Base-by-base conservation (phyloP, 331 rosid genomes). In the Ulmus americana region DNA sequence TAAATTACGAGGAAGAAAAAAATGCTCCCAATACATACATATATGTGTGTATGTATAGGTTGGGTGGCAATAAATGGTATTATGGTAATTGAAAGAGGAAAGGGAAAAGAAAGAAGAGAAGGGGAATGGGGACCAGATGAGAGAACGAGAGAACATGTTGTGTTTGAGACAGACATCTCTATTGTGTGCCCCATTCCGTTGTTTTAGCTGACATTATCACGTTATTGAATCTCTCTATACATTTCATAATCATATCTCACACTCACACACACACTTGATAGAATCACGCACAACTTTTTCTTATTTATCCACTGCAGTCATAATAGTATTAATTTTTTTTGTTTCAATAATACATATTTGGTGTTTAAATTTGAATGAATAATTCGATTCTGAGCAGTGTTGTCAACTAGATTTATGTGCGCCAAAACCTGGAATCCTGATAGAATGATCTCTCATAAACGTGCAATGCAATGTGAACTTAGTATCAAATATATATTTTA, bases 131-230 rank as follows among this genome's bases (percentile, higher is more conserved):
- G 73, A 73, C 72, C 68, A 45, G 62, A 45, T 41, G 22, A 63
- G 54, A 46, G 63, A 67, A 20, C 62, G 61, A 15, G 70, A 71
- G 65, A 71, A 71, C 75, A 63, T 75, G 75, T 44, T 69, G 79
- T 69, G 79, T 75, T 63, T 63, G 67, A 62, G 75, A 63, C 75
- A 69, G 45, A 69, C 71, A 68, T 71, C 65, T 55, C 65, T 64
- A 38, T 39, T 11, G 70, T 69, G 71, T 68, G 71, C 57, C 74
- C 66, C 79, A 71, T 63, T 64, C 79, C 79, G 75, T 69, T 75
- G 44, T 63, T 75, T 75, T 49, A 47, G 79, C 79, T 69, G 79
- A 75, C 79, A 69, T 45, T 9, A 57, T 75, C 75, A 75, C 71
- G 71, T 75, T 75, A 63, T 75, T 44, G 54, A 55, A 40, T 16